Evolutionary conservation across 2,329 filamentous ascomycete genomes (phyloP).

Genomic region (Drechslerella dactyloides): DNA sequence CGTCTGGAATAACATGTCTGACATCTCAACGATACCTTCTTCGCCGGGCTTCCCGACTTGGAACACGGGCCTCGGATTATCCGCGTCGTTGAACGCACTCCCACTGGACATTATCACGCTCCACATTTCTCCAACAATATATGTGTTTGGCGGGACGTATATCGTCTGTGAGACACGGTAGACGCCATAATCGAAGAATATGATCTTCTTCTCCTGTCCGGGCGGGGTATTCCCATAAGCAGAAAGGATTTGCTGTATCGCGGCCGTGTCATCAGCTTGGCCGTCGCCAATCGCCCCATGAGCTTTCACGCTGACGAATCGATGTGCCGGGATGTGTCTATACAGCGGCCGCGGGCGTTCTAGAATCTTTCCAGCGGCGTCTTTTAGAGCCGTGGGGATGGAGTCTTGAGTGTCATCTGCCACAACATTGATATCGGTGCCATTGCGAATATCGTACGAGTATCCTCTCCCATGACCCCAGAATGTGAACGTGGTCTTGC

Average conservation of each 20-base stretch:
- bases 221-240: slow-evolving; percentile 68
- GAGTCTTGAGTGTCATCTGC: slow-evolving; percentile 37
- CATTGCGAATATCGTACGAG: slow-evolving; percentile 25
- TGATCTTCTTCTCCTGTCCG: slow-evolving; percentile 63
- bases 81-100: slow-evolving; percentile 60
- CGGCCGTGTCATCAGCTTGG: slow-evolving; percentile 80
- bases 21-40: slow-evolving; percentile 62
- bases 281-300: slow-evolving; percentile 91
- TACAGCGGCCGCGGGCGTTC: slow-evolving; percentile 93
- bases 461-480: slow-evolving; percentile 49
- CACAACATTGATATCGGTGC: slow-evolving; percentile 41
- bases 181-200: slow-evolving; percentile 60
- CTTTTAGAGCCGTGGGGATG: slow-evolving; percentile 52
- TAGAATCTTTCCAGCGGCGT: slow-evolving; percentile 71
- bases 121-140: slow-evolving; percentile 66
- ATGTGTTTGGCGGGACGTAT: slow-evolving; percentile 62
- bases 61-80: slow-evolving; percentile 62
- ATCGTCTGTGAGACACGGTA: slow-evolving; percentile 62
- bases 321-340: slow-evolving; percentile 67
- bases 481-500: slow-evolving; percentile 39
- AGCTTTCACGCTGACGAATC: slow-evolving; percentile 66
- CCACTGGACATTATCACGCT: slow-evolving; percentile 63
- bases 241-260: slow-evolving; percentile 79
- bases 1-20: slow-evolving; percentile 63
- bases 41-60: slow-evolving; percentile 64